Base-by-base conservation (phyloP, 495 filamentous ascomycete species). In the Podospora appendiculata region DNA sequence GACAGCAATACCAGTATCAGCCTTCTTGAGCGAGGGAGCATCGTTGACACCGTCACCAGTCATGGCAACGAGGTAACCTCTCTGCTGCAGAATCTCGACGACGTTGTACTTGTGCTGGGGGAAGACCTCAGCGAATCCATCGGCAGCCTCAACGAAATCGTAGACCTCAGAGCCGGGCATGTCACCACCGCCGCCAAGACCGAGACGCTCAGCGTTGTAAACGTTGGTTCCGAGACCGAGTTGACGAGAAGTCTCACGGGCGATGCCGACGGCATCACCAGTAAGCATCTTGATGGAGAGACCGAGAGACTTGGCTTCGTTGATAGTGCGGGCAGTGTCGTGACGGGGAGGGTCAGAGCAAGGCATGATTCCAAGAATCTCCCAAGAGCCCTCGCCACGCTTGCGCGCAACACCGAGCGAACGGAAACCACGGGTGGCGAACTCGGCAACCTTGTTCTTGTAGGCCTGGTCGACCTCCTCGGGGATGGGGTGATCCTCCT, bases 21-120 rank as follows among this genome's bases (percentile, higher is more conserved):
- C 91, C 75, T 94, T 95, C 78, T 96, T 96, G 50, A 96, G 76
- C 38, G 90, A 95, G 34, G 91, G 91, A 46, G 91, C 91, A 72
- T 96, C 91, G 71, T 96, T 96, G 67, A 96, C 91, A 80, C 91
- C 91, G 64, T 96, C 91, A 74, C 91, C 91, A 71, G 91, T 96
- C 91, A 96, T 96, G 60, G 91, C 91, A 70, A 94, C 91, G 40
- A 96, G 78, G 78, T 95, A 92, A 60, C 91, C 91, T 78, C 91
- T 88, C 73, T 95, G 88, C 72, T 96, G 91, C 32, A 96, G 84
- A 74, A 95, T 94, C 70, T 95, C 88, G 58, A 96, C 91, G 63
- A 96, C 91, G 59, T 95, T 90, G 72, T 92, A 95, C 79, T 96
- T 96, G 77, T 96, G 91, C 72, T 96, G 89, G 51, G 91, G 91